These are phyloP conservation scores for Gloeostereum incarnatum DNA, from an alignment of 768 basidiomycete species.

Conservation along the genomic window DNA sequence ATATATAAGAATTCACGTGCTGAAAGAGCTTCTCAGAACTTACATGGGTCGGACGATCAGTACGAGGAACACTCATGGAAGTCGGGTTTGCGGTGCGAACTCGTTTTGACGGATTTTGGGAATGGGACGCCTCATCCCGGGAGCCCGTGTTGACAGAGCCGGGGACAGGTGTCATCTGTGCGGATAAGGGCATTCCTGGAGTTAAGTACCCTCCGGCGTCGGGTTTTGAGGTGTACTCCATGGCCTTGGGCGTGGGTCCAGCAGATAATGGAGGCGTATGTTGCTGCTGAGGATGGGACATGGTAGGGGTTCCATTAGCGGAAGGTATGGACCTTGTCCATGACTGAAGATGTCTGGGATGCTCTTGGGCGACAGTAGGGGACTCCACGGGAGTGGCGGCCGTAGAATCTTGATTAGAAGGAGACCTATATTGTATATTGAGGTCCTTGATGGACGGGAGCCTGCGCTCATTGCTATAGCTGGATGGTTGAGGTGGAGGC, in stretches of 20 bases:
- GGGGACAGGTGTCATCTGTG: conserved; percentile 28
- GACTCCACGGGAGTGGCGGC: conserved; percentile 15
- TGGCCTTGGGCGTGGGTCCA: conserved; percentile 24
- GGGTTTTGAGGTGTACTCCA: conserved; percentile 36
- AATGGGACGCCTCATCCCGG: conserved; percentile 28
- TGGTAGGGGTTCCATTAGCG: conserved; percentile 12
- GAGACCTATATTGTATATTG: conserved; percentile 41
- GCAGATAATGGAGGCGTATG: conserved; percentile 39
- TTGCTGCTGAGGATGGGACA: conserved; percentile 29
- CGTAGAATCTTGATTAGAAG: conserved; percentile 20
- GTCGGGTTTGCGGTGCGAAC: conserved; percentile 24
- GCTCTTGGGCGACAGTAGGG: conserved; percentile 18
- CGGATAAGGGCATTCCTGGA: conserved; percentile 35
- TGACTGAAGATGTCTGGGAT: conserved; percentile 23
- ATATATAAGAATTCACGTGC: conserved; percentile 8
- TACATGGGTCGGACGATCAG: conserved; percentile 44
- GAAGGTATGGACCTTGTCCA: conserved; percentile 18
- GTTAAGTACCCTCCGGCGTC: conserved; percentile 41
- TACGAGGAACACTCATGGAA: conserved; percentile 28
- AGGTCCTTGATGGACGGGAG: conserved; percentile 69
- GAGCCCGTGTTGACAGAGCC: conserved; percentile 24
- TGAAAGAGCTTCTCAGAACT: no score
- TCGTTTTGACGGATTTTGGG: conserved; percentile 32
- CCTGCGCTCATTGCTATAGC: conserved; percentile 30
- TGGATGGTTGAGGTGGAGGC: conserved; percentile 24